These are phyloP conservation scores for Fraxinus albicans DNA, from an alignment of 305 asterid species.

Conservation along the genomic window DNA sequence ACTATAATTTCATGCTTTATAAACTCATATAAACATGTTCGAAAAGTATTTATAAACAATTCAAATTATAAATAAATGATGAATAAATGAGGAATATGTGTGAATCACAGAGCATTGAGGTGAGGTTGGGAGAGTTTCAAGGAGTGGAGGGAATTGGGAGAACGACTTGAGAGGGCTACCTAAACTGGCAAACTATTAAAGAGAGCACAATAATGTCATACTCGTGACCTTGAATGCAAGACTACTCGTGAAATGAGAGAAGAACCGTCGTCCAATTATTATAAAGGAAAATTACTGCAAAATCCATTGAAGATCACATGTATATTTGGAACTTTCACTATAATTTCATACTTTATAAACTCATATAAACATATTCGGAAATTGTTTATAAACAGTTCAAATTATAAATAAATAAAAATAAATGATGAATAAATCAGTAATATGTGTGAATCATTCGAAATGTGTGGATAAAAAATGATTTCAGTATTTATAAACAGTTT, in stretches of 20 bases:
- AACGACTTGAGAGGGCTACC: background rate
- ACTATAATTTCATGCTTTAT: too few relatives aligned
- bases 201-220: background rate
- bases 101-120: too few relatives aligned
- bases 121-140: too few relatives aligned
- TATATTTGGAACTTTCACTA: background rate
- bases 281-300: background rate
- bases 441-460: background rate
- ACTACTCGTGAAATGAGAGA: background rate
- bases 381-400: too few relatives aligned
- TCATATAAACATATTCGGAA: background rate
- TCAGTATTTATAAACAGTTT: too few relatives aligned
- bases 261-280: background rate
- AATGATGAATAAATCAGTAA: too few relatives aligned
- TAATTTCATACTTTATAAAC: background rate
- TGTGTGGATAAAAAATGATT: background rate
- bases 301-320: background rate
- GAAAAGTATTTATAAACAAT: too few relatives aligned
- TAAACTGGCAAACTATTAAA: background rate
- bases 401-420: too few relatives aligned
- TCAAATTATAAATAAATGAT: too few relatives aligned
- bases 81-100: too few relatives aligned
- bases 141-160: background rate
- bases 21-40: too few relatives aligned
- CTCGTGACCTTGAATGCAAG: background rate